These are phyloP conservation scores for Arachis stenosperma DNA, from an alignment of 306 rosid species.

Conservation along the genomic window DNA sequence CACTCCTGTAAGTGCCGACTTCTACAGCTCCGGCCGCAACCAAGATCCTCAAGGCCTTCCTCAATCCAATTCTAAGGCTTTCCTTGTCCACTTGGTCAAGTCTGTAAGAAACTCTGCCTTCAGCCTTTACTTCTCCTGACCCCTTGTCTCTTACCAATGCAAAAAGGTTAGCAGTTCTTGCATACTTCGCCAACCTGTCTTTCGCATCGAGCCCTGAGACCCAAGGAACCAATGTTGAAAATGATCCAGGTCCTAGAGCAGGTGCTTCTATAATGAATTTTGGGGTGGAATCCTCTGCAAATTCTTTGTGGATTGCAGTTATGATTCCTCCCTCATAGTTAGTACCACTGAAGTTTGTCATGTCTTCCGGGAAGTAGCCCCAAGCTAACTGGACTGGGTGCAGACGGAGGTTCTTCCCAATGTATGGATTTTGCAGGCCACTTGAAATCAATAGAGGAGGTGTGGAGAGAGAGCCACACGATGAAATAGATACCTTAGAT, in stretches of 20 bases:
- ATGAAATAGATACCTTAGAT: slow-evolving; percentile 74
- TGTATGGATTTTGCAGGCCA: slow-evolving; percentile 72
- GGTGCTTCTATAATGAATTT: slow-evolving; percentile 72
- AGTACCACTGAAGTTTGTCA: slow-evolving; percentile 55
- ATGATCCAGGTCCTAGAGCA: slow-evolving; percentile 72
- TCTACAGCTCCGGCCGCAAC: slow-evolving; percentile 89
- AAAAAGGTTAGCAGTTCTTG: slow-evolving; percentile 75
- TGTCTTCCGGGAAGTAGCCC: slow-evolving; percentile 81
- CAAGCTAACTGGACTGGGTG: slow-evolving; percentile 74
- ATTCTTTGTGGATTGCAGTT: slow-evolving; percentile 73
- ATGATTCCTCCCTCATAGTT: slow-evolving; percentile 80
- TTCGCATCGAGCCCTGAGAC: slow-evolving; percentile 70
- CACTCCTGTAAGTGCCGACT: slow-evolving; percentile 91
- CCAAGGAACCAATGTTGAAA: slow-evolving; percentile 76
- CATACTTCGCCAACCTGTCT: slow-evolving; percentile 64
- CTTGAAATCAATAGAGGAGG: slow-evolving; percentile 82
- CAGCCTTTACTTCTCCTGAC: slow-evolving; percentile 67
- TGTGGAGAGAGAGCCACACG: slow-evolving; percentile 77
- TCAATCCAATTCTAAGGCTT: slow-evolving; percentile 61
- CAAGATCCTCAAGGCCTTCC: slow-evolving; percentile 76
- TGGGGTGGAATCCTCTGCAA: slow-evolving; percentile 47
- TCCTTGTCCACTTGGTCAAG: slow-evolving; percentile 64
- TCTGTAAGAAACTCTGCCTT: slow-evolving; percentile 58
- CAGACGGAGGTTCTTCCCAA: slow-evolving; percentile 83
- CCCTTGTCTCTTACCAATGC: slow-evolving; percentile 80